phyloP scores from a whole-genome alignment of 2,329 filamentous ascomycete genomes.

The Neurospora sp. region DNA sequence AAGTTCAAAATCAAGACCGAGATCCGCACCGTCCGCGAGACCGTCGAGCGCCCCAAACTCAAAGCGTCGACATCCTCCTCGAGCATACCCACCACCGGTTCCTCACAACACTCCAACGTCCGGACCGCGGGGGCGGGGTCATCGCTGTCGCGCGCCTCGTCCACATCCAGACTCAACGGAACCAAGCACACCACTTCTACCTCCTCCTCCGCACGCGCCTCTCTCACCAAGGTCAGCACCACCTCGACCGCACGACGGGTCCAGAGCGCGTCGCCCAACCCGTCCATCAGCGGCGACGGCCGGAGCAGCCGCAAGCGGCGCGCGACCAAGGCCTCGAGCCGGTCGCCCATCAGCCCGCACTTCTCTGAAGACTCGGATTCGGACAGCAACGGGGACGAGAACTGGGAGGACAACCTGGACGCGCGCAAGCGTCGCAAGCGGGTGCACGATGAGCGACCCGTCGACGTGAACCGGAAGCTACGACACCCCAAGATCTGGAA shows the following conservation, averaged over 20 bases:
- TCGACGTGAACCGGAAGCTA: conserved; percentile 38
- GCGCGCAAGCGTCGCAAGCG: conserved; percentile 38
- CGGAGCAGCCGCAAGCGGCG: conserved; percentile 32
- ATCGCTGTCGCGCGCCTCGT: conserved; percentile 13
- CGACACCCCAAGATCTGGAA: conserved; percentile 27
- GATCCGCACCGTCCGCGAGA: conserved; percentile 24
- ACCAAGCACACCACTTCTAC: background rate
- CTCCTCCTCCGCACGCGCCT: background rate
- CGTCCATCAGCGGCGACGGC: conserved; percentile 22
- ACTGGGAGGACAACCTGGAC: conserved; percentile 36
- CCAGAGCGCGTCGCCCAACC: conserved; percentile 24
- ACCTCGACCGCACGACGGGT: background rate
- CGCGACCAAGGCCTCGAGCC: conserved; percentile 29
- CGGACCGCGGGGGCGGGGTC: conserved; percentile 22
- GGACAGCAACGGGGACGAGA: conserved; percentile 41
- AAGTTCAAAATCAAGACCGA: conserved; percentile 46
- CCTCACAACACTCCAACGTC: conserved; percentile 21
- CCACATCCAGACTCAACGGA: conserved; percentile 1
- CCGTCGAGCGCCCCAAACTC: conserved; percentile 32
- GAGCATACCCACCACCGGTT: conserved; percentile 22
- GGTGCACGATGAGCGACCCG: conserved; percentile 26
- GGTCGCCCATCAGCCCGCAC: conserved; percentile 38
- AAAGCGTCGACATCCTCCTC: conserved; percentile 19
- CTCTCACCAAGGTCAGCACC: background rate
- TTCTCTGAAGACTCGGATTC: conserved; percentile 40